Conservation (phyloP, 2,329 filamentous ascomycete species). For the Monosporascus cannonballus region DNA sequence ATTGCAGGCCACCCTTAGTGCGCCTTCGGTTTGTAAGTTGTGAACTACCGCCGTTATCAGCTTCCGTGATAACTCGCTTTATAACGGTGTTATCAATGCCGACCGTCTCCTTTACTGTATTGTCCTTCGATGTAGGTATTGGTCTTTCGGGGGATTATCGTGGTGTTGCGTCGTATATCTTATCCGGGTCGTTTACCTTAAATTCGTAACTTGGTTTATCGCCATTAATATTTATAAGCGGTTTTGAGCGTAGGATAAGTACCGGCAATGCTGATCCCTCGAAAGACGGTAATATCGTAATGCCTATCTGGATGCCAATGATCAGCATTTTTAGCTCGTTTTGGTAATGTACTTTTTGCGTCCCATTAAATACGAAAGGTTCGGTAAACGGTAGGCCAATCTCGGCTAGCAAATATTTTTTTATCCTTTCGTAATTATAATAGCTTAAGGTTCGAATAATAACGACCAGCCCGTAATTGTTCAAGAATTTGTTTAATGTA, state of each 20-base stretch:
- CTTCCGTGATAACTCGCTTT: no score
- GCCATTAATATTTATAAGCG: no score
- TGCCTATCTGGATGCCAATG: neutral
- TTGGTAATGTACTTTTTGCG: neutral
- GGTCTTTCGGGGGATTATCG: no score
- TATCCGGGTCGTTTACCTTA: neutral
- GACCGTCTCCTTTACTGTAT: neutral
- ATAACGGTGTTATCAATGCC: neutral
- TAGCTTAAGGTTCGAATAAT: neutral
- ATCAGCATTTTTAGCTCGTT: neutral
- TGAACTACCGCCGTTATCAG: neutral
- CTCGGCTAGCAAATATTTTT: neutral
- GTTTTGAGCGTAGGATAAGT: neutral
- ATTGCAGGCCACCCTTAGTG: neutral
- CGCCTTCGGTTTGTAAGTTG: neutral
- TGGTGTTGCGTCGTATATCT: neutral
- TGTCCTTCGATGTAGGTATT: no score
- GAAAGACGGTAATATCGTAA: neutral
- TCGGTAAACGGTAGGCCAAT: neutral
- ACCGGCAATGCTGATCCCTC: neutral
- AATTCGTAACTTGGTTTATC: neutral
- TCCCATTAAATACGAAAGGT: neutral
- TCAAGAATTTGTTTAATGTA: slow-evolving; percentile 1
- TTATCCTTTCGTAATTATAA: neutral
- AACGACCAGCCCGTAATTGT: neutral